phyloP scores from a whole-genome alignment of 1,139 yeast species.

The Suhomyces anneliseae region DNA sequence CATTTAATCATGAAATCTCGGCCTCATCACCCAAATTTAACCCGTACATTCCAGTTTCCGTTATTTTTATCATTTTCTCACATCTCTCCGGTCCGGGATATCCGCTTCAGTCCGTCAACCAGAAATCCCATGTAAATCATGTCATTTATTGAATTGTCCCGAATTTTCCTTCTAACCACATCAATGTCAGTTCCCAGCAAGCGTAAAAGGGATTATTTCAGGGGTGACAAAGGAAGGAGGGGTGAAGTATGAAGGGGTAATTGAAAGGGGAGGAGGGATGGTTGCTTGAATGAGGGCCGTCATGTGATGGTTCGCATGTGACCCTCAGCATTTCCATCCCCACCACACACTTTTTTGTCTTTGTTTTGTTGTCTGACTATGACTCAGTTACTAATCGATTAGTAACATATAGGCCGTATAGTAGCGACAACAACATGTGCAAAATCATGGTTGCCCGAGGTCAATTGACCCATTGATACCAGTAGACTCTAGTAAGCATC shows the following conservation, averaged over 20 bases:
- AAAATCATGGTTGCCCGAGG: too few relatives aligned
- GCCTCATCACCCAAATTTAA: too few relatives aligned
- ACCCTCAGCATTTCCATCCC: too few relatives aligned
- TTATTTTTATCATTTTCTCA: neutral
- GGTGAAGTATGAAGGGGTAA: neutral
- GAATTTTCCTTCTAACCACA: too few relatives aligned
- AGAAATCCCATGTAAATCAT: neutral
- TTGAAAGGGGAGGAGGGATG: neutral
- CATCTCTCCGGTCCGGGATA: neutral
- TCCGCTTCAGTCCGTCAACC: neutral
- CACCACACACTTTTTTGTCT: too few relatives aligned
- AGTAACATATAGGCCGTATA: too few relatives aligned
- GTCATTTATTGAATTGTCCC: neutral
- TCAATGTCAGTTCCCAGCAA: neutral
- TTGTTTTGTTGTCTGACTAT: too few relatives aligned
- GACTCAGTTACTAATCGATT: too few relatives aligned
- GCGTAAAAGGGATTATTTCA: neutral
- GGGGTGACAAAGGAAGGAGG: neutral
- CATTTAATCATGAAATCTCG: too few relatives aligned
- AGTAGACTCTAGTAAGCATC: too few relatives aligned
- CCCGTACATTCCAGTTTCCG: neutral
- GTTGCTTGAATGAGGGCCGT: neutral
- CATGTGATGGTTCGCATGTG: neutral
- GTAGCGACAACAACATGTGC: too few relatives aligned
- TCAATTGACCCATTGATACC: too few relatives aligned